Conservation (phyloP, 164 flowering plant species). For the Stephania japonica region DNA sequence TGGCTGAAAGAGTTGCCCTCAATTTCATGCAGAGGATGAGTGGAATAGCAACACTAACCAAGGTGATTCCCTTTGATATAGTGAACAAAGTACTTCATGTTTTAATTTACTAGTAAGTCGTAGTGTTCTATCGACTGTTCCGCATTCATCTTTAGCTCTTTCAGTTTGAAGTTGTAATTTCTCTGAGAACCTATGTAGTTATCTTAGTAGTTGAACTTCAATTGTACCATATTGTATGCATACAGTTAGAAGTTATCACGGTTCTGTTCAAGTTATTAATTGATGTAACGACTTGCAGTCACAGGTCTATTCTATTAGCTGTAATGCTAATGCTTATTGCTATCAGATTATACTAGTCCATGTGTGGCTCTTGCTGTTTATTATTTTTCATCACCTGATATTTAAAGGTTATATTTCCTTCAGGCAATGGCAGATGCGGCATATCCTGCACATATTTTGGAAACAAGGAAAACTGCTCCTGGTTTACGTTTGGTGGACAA, state of each 20-base stretch:
- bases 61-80: constrained; percentile 33
- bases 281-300: not conserved
- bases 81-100: not conserved
- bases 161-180: not conserved
- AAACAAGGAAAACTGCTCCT: constrained; percentile 98
- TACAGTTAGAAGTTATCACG: not conserved
- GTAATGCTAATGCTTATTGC: not conserved
- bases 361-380: too few relatives aligned
- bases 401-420: constrained; percentile 16
- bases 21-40: constrained; percentile 99
- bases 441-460: constrained; percentile 70
- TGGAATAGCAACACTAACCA: constrained; percentile 86
- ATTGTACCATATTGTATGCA: not conserved
- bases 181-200: too few relatives aligned
- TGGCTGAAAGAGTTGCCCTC: constrained; percentile 88
- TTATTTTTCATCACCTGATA: not conserved
- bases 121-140: not conserved
- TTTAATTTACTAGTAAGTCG: not conserved
- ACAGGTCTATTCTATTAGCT: not conserved
- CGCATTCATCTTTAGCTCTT: not conserved
- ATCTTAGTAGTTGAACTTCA: not conserved
- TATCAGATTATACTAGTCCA: not conserved
- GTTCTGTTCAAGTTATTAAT: not conserved
- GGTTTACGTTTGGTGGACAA: constrained; percentile 96
- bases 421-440: constrained; percentile 97